These are phyloP conservation scores for Wickerhamomyces kurtzmanii DNA, from an alignment of 805 yeast species.

Conservation along the genomic window DNA sequence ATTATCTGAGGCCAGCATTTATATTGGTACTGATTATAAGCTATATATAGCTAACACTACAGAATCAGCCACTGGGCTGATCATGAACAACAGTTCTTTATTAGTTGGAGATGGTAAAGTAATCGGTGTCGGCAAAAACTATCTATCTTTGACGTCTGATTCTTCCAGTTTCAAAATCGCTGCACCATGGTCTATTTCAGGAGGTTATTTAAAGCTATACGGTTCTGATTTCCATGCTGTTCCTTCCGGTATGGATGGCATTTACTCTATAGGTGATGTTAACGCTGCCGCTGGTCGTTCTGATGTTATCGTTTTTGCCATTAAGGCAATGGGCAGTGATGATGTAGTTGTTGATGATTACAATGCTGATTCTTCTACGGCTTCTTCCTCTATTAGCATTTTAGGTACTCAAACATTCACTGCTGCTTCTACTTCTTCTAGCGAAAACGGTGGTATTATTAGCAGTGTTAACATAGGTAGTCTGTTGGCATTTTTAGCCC, in stretches of 20 bases:
- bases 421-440: too few relatives aligned
- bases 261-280: constrained; percentile 9
- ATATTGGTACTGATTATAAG: constrained; percentile 6
- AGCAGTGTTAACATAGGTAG: too few relatives aligned
- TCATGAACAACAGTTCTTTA: constrained; percentile 6
- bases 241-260: constrained; percentile 8
- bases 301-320: neutral
- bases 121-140: constrained; percentile 11
- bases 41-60: constrained; percentile 3
- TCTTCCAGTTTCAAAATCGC: constrained; percentile 5
- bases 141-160: constrained; percentile 3
- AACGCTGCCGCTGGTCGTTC: constrained; percentile 6
- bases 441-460: too few relatives aligned
- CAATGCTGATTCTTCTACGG: too few relatives aligned
- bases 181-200: constrained; percentile 7
- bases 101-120: constrained; percentile 1
- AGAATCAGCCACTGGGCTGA: constrained; percentile 1
- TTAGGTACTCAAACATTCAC: too few relatives aligned
- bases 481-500: too few relatives aligned
- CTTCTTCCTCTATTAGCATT: too few relatives aligned
- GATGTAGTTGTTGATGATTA: neutral
- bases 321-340: neutral
- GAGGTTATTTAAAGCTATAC: constrained; percentile 8
- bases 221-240: constrained; percentile 12
- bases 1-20: constrained; percentile 13